Conservation (phyloP, 768 basidiomycete species). For the Pisolithus orientalis region DNA sequence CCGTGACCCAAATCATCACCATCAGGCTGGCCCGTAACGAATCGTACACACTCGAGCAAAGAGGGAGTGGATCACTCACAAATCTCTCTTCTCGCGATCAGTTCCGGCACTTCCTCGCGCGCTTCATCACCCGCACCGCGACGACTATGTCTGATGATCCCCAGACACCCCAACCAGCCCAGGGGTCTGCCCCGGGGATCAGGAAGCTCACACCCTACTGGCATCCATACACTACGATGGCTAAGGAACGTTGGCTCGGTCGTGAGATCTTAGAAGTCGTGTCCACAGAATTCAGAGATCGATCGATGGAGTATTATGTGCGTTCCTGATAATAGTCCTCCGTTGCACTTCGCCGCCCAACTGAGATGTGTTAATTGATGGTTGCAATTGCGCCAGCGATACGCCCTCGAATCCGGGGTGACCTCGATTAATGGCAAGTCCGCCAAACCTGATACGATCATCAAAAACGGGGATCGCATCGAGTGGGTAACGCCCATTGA, state of each 20-base stretch:
- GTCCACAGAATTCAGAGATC: constrained; percentile 89
- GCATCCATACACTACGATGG: constrained; percentile 91
- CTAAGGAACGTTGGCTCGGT: constrained; percentile 86
- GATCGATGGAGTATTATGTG: constrained; percentile 95
- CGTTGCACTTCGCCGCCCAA: background rate
- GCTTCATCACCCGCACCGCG: constrained; percentile 34
- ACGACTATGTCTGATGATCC: constrained; percentile 37
- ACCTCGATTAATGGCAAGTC: constrained; percentile 89
- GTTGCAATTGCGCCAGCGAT: constrained; percentile 38
- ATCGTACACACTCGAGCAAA: constrained; percentile 20
- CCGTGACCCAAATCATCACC: constrained; percentile 20
- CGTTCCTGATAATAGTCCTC: constrained; percentile 26
- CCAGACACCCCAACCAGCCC: constrained; percentile 21
- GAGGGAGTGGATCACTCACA: constrained; percentile 35
- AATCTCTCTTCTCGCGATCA: constrained; percentile 46
- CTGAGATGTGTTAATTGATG: background rate
- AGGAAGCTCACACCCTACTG: constrained; percentile 86
- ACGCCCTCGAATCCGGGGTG: constrained; percentile 86
- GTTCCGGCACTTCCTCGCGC: constrained; percentile 50
- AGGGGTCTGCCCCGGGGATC: constrained; percentile 40
- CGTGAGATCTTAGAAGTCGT: constrained; percentile 87
- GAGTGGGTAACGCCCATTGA: constrained; percentile 47
- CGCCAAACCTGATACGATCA: constrained; percentile 72
- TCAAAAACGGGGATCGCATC: constrained; percentile 83
- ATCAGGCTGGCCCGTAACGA: constrained; percentile 24